Percentiles rank a stretch among this genome's conserved stretches.
Evolutionary conservation across 345 rosid species (phyloP).

Genomic region (Aethionema arabicum): DNA sequence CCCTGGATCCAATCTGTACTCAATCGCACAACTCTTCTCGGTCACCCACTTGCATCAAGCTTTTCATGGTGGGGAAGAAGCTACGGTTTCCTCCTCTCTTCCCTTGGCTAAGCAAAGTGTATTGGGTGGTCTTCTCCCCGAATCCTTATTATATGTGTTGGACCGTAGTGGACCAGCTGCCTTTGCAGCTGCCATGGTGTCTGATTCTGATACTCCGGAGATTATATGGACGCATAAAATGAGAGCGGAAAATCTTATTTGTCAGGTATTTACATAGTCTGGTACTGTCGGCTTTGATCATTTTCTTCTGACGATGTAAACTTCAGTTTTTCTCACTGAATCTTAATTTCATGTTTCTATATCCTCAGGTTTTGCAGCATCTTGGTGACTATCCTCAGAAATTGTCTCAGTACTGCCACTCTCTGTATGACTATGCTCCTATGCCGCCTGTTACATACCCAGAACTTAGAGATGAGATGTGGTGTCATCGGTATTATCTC

Average conservation of each 20-base stretch:
- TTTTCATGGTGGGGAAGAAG: constrained; percentile 99
- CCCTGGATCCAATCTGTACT: constrained; percentile 92
- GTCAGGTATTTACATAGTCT: constrained; percentile 59
- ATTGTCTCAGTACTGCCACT: constrained; percentile 95
- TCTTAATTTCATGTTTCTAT: constrained; percentile 15
- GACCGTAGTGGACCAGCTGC: constrained; percentile 98
- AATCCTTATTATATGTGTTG: constrained; percentile 88
- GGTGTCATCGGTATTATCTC: constrained; percentile 99
- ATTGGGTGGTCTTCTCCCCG: constrained; percentile 99
- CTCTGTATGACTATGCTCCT: constrained; percentile 93
- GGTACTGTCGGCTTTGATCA: constrained; percentile 12
- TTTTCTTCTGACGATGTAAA: constrained; percentile 15
- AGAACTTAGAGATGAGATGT: constrained; percentile 99
- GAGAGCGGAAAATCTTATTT: constrained; percentile 96
- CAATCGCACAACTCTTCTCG: constrained; percentile 89
- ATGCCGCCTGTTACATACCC: constrained; percentile 99
- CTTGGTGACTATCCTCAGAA: constrained; percentile 99
- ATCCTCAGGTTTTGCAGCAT: constrained; percentile 92
- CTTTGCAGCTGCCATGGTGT: constrained; percentile 98
- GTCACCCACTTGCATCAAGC: constrained; percentile 98
- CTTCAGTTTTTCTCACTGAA: constrained; percentile 17
- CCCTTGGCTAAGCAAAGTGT: constrained; percentile 98
- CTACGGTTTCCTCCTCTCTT: constrained; percentile 92
- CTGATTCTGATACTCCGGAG: constrained; percentile 99
- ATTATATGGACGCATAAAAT: constrained; percentile 98